Evolutionary conservation across 1,284 basidiomycete genomes (phyloP).

Genomic region (Ceratobasidium sp.): DNA sequence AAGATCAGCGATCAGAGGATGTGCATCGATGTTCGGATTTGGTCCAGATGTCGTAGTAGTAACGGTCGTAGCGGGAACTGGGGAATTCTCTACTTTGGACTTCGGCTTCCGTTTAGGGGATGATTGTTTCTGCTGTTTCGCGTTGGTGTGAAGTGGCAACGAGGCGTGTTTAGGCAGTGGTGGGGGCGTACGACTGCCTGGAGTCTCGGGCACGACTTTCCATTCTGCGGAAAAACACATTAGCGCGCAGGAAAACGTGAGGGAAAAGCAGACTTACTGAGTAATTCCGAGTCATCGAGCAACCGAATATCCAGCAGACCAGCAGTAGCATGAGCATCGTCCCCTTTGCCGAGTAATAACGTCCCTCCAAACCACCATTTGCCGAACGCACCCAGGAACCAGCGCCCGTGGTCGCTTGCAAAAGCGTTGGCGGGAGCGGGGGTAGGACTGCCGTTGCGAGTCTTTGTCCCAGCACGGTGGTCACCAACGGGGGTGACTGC

Average conservation of each 20-base stretch:
- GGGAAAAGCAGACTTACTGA: slow-evolving; percentile 40
- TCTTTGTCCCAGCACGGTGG: slow-evolving; percentile 51
- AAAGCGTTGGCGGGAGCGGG: slow-evolving; percentile 45
- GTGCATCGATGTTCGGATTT: slow-evolving; percentile 45
- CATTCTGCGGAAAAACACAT: slow-evolving; percentile 23
- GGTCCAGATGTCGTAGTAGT: slow-evolving; percentile 43
- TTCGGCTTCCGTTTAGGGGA: slow-evolving; percentile 23
- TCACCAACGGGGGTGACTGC: slow-evolving; percentile 62
- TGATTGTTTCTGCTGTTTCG: slow-evolving; percentile 41
- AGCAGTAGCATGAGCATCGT: slow-evolving; percentile 61
- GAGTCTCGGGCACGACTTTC: slow-evolving; percentile 47
- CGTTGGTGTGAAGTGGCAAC: slow-evolving; percentile 65
- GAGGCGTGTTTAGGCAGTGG: slow-evolving; percentile 82
- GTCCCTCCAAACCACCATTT: slow-evolving; percentile 84
- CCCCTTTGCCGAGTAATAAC: slow-evolving; percentile 67
- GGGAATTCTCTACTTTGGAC: slow-evolving; percentile 11
- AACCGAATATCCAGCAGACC: slow-evolving; percentile 46
- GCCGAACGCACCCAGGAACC: slow-evolving; percentile 88
- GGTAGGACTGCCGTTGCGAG: slow-evolving; percentile 47
- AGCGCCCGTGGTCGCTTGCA: slow-evolving; percentile 50
- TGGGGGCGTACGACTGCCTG: slow-evolving; percentile 72
- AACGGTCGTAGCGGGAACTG: not conserved
- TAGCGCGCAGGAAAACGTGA: slow-evolving; percentile 29
- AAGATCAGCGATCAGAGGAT: slow-evolving; percentile 74
- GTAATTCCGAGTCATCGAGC: slow-evolving; percentile 45